Evolutionary conservation across 2,329 filamentous ascomycete species (phyloP), one percentile per base, ranked within the genome.

Genomic region (Stachybotrys chartarum): DNA sequence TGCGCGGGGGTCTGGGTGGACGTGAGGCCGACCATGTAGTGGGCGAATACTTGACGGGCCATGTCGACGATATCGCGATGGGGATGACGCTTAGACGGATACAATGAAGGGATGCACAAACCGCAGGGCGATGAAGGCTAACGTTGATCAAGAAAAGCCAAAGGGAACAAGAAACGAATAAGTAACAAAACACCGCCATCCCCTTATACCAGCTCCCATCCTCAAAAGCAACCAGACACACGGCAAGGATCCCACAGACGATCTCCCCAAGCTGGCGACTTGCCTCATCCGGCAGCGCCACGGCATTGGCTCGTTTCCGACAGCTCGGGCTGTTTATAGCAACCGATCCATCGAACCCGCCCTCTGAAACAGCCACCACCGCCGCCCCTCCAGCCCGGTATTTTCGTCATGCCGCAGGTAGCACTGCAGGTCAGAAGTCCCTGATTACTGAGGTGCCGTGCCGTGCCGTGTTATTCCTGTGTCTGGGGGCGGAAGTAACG

Each of bases 21-120:
- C 12, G 69, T 68, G 44, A 72, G 60, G 53, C 70, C 70, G 53
- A 63, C 65, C 63, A 68, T 65, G 56, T 68, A 68, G 50, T 68
- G 66, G 50, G 66, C 66, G 52, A 64, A 67, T 32, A 68, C 66
- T 50, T 64, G 60, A 44, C 61, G 60, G 24, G 60, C 51, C 60
- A 62, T 62, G 54, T 17, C 57, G 52, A 46, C 30, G 39, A 8
- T 18, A 16, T 10, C 35, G 5, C 24, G 35, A 10, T 42, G 35
- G 8, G 8, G 35, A 42, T 2, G 16, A 50, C 16, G 24, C 12
- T n/a, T 51, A 32, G 49, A 51, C 30, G 12, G 35, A 56, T 52
- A 52, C 24, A 39, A 30, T 16, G 51, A 42, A 50, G 47, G 11
- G 47, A 12, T 50, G 12, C 5, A 50, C 6, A 18, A 18, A 31